A percentile compares a stretch with the other conserved stretches of the same genome.
These are phyloP conservation scores for Eimeria maxima DNA, from an alignment of 169 alveolate genomes.

Conservation along the genomic window DNA sequence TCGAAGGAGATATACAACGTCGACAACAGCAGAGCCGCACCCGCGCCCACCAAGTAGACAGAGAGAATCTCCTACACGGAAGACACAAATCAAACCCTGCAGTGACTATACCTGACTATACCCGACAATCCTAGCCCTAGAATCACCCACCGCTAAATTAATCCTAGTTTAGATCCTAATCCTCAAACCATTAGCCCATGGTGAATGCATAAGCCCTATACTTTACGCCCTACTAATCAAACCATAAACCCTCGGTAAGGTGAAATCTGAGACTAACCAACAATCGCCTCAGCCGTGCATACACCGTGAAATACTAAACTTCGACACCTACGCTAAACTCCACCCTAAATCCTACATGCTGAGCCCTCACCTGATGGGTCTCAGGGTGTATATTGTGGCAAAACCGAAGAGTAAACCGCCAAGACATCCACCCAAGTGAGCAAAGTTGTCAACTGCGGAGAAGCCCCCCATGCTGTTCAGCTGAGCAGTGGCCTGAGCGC, in stretches of 20 bases:
- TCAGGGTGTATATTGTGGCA: constrained; percentile 45
- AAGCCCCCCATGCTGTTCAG: constrained; percentile 51
- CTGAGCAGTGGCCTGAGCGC: constrained; percentile 36
- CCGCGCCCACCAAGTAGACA: constrained; percentile 20
- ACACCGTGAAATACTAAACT: not conserved
- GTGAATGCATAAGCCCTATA: not conserved
- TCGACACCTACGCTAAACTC: not conserved
- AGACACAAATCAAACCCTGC: not conserved
- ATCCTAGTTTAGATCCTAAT: not conserved
- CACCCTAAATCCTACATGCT: not conserved
- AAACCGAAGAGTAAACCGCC: constrained; percentile 44
- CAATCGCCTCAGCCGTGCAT: not conserved
- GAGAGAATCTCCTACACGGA: not conserved
- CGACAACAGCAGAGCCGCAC: constrained; percentile 23
- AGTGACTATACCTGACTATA: too few relatives aligned
- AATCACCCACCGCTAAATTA: too few relatives aligned
- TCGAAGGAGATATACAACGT: not conserved
- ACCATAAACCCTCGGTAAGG: not conserved
- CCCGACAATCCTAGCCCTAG: not conserved
- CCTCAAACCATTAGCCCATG: not conserved
- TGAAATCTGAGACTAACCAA: not conserved
- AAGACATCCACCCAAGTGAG: constrained; percentile 54
- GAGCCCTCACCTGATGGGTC: constrained; percentile 49
- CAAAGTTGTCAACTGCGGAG: constrained; percentile 54
- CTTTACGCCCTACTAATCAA: not conserved